phyloP scores from a whole-genome alignment of 768 basidiomycete genomes.

The Kwoniella europaea region DNA sequence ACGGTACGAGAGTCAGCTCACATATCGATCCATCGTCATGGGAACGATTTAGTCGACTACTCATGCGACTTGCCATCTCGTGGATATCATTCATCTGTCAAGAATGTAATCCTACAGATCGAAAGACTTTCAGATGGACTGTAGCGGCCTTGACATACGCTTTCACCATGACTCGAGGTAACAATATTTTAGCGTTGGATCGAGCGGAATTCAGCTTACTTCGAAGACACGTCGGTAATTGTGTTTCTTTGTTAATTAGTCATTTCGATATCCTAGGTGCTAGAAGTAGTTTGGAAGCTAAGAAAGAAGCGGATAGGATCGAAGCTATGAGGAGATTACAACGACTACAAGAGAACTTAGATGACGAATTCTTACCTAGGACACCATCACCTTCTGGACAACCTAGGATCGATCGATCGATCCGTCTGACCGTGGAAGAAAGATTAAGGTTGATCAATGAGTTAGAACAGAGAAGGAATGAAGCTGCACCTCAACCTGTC shows the following conservation, averaged over 20 bases:
- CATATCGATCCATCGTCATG: slow-evolving; percentile 77
- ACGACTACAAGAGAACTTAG: slow-evolving; percentile 63
- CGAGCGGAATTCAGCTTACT: slow-evolving; percentile 88
- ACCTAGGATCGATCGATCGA: slow-evolving; percentile 61
- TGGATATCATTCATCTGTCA: slow-evolving; percentile 99
- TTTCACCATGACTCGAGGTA: slow-evolving; percentile 80
- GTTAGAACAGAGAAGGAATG: slow-evolving; percentile 71
- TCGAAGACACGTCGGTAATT: slow-evolving; percentile 87
- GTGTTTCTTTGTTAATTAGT: slow-evolving; percentile 93
- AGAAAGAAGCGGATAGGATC: slow-evolving; percentile 84
- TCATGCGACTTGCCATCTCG: slow-evolving; percentile 89
- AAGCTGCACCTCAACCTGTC: slow-evolving; percentile 75
- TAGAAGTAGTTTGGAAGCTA: slow-evolving; percentile 81
- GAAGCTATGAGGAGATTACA: slow-evolving; percentile 61
- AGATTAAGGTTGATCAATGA: slow-evolving; percentile 63
- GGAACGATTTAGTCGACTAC: slow-evolving; percentile 75
- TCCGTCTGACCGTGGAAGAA: slow-evolving; percentile 78
- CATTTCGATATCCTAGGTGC: slow-evolving; percentile 99
- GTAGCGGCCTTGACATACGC: slow-evolving; percentile 94
- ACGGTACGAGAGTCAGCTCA: slow-evolving; percentile 85
- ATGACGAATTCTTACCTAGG: slow-evolving; percentile 55
- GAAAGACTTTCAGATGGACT: slow-evolving; percentile 97
- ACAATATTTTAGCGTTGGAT: slow-evolving; percentile 85
- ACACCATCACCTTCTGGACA: slow-evolving; percentile 44
- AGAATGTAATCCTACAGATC: slow-evolving; percentile 93